Base-by-base conservation (phyloP, 768 basidiomycete genomes). In the Boletus barrowsii region DNA sequence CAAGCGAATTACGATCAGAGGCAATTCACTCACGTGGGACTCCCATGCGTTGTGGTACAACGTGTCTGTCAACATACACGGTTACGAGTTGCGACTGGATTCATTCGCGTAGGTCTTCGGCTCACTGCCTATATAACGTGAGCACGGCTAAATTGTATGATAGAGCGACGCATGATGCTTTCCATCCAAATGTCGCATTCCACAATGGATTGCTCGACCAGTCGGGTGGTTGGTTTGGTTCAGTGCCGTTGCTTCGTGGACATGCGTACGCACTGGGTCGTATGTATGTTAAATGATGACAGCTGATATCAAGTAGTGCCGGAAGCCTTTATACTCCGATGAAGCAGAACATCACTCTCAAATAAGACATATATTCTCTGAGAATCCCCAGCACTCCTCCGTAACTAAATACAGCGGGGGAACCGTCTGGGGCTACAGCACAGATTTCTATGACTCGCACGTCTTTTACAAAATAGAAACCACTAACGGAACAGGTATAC, bases 401-500 rank as follows among this genome's bases (percentile, higher is more conserved):
- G 14, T 35, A 10, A 14, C 10, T 14, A 35, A 44, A 24, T 62
- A 61, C 26, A 49, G 39, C 6, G 42, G 22, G 5, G 54, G 32
- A 5, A 55, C 52, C 4, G 10, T 51, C 13, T 61, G 61, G 61
- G 59, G 59, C 14, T 33, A 61, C 13, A 57, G 51, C 42, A 47
- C 35, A 14, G 1, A 41, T 1, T 60, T 62, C 32, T 55, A 61
- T 17, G 56, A 58, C 33, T 47, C 59, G 1, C 53, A 55, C 17
- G 4, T 60, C 20, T 62, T 61, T 50, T 61, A 53, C 39, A 51
- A 51, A 26, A 61, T 46, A 10, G 51, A 62, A 33, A 49, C 43
- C 1, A 42, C 15, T 0, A 51, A 53, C 10, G 61, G 61, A 10
- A 50, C 59, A 35, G 48, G 61, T 62, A 49, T 9, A 24, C 3